Base-by-base conservation (phyloP, 345 rosid genomes). In the Brassica juncea region DNA sequence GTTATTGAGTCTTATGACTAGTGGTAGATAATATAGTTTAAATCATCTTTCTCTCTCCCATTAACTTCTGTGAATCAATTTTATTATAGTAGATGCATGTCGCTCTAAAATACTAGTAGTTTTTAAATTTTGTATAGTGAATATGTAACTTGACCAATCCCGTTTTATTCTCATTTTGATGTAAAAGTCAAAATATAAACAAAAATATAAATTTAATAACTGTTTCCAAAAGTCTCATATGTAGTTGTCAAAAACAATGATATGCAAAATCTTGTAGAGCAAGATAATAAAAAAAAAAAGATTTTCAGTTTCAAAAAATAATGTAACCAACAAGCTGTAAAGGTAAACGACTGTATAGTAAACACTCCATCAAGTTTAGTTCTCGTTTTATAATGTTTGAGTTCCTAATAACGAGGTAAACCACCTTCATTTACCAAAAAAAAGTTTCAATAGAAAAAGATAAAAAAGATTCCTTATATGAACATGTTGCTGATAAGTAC, bases 241-340 rank as follows among this genome's bases (percentile, higher is more conserved):
- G 39, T 32, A 62, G 70, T 70, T 77, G 81, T 70, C 71, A 7
- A 60, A 4, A 21, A 21, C 12, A 2, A 27, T 37, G 34, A 11
- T 35, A 47, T 67, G 62, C 19, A 60, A 68, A 68, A 68, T 54
- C 82, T 74, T 63, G 71, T 28, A 1, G 61, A 62, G 61, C 71
- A 68, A 80, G 82, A 80, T 68, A 39, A 21, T 5, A 34, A 34
- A 4, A 30, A 3, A 3, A 30, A 4, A 4, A 30, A 30, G 32
- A 21, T 11, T 23, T 23, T 23, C 0, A 23, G 25, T 23, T 23
- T 23, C 25, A 23, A 23, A 23, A 23, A 23, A 23, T 23, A 23
- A 1, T 23, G 25, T 23, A 23, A 23, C 25, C 1, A 23, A 23
- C 25, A 23, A 23, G 25, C 25, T 23, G 25, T 23, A 23, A 23